Evolutionary conservation across 345 rosid genomes (phyloP), one percentile per base, ranked within the genome.

Genomic region (Aethionema arabicum): DNA sequence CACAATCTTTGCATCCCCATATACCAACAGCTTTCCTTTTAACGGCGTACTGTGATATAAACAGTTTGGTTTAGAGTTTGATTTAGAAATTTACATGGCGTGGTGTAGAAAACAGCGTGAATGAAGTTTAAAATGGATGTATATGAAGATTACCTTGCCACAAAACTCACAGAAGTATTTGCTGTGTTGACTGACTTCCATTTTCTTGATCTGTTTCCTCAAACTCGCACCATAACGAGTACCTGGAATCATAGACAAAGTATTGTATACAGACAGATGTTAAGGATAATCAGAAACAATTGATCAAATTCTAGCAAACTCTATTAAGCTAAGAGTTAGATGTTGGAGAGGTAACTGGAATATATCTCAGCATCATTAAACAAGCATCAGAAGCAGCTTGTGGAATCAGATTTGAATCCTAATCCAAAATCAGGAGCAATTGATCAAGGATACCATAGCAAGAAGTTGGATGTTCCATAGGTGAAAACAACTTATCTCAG

Each of bases 1-100:
- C 97, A 16, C 97, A 92, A 47, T 90, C 97, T 72, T 90, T 92
- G 90, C 98, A 92, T 8, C 91, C 87, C 98, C 98, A 92, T 5
- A 92, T 85, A 10, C 98, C 98, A 4, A 89, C 98, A 47, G 88
- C 98, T 75, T 89, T 87, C 53, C 98, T 84, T 82, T 92, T 89
- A 52, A 92, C 97, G 0, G 95, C 98, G 45, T 78, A 89, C 93
- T 88, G 29, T 14, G 63, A 33, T 4, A 33, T 4, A 15, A 3
- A 21, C 27, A 21, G 27, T 21, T 21, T 1, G 27, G 27, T 21
- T 21, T 21, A 21, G 27, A 21, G 27, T 21, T 21, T 21, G 27
- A 21, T 21, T 21, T 21, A 21, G 27, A 21, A 21, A 21, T 21
- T 21, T 1, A 2, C 27, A n/a, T 2, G 27, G 27, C 27, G 27